Evolutionary conservation across 2,329 filamentous ascomycete genomes (phyloP), one percentile per base, ranked within the genome.

Genomic region (Blumeria hordei): DNA sequence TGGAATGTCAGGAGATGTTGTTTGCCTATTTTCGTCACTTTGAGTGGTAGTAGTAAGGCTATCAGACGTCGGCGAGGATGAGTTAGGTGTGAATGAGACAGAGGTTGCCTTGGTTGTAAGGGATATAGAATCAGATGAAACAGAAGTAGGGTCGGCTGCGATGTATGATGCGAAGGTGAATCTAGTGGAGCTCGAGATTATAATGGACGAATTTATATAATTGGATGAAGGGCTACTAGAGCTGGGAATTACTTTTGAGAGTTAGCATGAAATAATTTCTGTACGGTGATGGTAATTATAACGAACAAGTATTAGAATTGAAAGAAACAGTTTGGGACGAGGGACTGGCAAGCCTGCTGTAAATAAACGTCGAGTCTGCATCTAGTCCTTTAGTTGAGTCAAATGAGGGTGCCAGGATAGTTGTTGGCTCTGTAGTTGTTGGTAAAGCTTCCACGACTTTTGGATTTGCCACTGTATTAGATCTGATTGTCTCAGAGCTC

Each of bases 241-340:
- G 56, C 59, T 62, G 54, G 59, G 58, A 58, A 64, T 65, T 65
- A 63, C 64, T 65, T 28, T 28, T 28, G 4, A 4, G 21, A 28
- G 21, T 28, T 4, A 28, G 21, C 21, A 28, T 28, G 4, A 28
- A 28, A 28, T 28, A 2, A 4, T 4, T 28, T 28, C 21, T 28
- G 21, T 28, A 28, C 4, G 21, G 21, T 28, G 4, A 28, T 28
- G 21, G 21, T 28, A 28, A 28, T 28, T 28, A 4, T 28, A 28
- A 58, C 64, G 59, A 57, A 65, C 64, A 58, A 41, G 60, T 60
- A 41, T 61, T 63, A 50, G 62, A 62, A 64, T 64, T 65, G 62
- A 60, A 59, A 55, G 54, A 60, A 55, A 57, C 58, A 58, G 55
- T 55, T 56, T 61, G 55, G 10, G 62, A 63, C 55, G 62, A 54